phyloP scores from a whole-genome alignment of 2,329 filamentous ascomycete species.

The Aspergillus aculeatus region DNA sequence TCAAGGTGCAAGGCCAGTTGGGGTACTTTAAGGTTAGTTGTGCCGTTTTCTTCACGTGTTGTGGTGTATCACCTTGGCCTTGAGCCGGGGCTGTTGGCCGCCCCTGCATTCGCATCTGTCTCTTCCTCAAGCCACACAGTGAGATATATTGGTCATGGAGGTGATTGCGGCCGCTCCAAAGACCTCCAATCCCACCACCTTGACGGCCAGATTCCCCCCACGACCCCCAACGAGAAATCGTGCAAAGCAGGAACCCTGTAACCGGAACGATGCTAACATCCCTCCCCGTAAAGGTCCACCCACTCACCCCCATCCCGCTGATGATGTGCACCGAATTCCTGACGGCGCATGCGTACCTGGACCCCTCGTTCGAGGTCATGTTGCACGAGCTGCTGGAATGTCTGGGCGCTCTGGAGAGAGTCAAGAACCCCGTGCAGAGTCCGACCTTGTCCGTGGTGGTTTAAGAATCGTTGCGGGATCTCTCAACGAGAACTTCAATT shows the following conservation, averaged over 20 bases:
- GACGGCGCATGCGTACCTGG: constrained; percentile 19
- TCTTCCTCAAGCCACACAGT: too few relatives aligned
- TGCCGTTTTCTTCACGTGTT: too few relatives aligned
- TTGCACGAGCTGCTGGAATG: constrained; percentile 17
- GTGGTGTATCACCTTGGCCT: too few relatives aligned
- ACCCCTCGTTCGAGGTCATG: constrained; percentile 19
- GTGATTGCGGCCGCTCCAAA: too few relatives aligned
- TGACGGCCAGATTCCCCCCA: too few relatives aligned
- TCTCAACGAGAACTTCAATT: neutral
- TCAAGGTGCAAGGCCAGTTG: constrained; percentile 20
- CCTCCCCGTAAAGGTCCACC: constrained; percentile 15
- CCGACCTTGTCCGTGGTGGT: constrained; percentile 5
- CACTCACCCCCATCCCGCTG: constrained; percentile 20
- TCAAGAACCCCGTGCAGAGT: constrained; percentile 18
- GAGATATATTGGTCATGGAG: too few relatives aligned
- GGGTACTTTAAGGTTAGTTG: constrained; percentile 21
- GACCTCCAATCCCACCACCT: too few relatives aligned
- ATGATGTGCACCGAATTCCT: constrained; percentile 24
- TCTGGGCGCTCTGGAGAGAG: constrained; percentile 19
- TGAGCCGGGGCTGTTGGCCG: too few relatives aligned
- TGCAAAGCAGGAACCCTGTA: too few relatives aligned
- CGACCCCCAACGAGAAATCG: too few relatives aligned
- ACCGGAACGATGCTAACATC: neutral
- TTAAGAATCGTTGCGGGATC: neutral
- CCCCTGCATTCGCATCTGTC: too few relatives aligned